Conservation (phyloP, 2,329 filamentous ascomycete species). For the Hymenoscyphus linearis region DNA sequence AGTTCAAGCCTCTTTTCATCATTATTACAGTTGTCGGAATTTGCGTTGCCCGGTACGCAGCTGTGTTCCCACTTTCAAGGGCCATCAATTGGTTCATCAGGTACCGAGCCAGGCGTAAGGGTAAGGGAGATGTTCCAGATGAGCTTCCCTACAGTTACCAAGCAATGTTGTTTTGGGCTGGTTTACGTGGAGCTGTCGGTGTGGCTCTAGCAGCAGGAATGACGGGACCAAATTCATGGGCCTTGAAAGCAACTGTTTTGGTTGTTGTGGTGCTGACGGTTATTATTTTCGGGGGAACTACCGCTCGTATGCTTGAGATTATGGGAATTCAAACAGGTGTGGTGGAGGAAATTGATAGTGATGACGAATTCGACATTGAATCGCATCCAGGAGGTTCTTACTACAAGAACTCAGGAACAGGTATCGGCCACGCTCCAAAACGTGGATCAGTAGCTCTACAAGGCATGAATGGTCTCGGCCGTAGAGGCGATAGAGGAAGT, state of each 20-base stretch:
- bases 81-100: constrained; percentile 90
- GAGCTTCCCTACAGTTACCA: constrained; percentile 94
- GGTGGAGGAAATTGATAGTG: constrained; percentile 92
- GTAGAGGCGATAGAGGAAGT: constrained; percentile 21
- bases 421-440: constrained; percentile 71
- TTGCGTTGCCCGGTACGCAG: constrained; percentile 85
- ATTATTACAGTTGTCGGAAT: constrained; percentile 89
- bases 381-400: constrained; percentile 42
- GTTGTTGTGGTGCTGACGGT: constrained; percentile 96
- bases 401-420: constrained; percentile 69
- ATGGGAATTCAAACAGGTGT: constrained; percentile 94
- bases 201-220: constrained; percentile 90
- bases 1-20: constrained; percentile 93
- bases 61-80: constrained; percentile 87
- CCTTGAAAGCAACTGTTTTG: constrained; percentile 88
- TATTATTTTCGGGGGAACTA: constrained; percentile 97
- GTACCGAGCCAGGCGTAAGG: constrained; percentile 73
- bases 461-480: constrained; percentile 47
- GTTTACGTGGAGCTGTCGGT: constrained; percentile 88
- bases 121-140: constrained; percentile 65
- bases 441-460: constrained; percentile 43
- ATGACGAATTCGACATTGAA: constrained; percentile 96
- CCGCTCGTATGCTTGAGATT: constrained; percentile 95
- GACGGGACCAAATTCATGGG: constrained; percentile 72
- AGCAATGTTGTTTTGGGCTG: constrained; percentile 99